Percentiles rank a stretch among this genome's conserved stretches.
These are phyloP conservation scores for Candida lessepsii DNA, from an alignment of 805 yeast genomes.

Conservation along the genomic window DNA sequence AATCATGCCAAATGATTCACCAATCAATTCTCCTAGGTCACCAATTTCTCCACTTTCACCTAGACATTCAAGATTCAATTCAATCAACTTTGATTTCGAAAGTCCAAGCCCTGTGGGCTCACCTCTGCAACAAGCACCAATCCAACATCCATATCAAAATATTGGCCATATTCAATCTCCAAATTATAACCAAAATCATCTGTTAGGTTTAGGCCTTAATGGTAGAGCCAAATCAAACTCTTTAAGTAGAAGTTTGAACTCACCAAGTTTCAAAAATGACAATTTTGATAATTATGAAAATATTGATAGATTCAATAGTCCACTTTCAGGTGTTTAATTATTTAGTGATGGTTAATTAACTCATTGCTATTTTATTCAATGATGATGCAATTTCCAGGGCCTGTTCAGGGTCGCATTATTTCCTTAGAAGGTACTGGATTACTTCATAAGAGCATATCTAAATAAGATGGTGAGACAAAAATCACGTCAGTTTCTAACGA, in stretches of 20 bases:
- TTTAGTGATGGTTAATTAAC: no score
- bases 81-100: slow-evolving; percentile 4
- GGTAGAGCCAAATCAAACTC: slow-evolving; percentile 3
- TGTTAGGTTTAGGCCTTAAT: slow-evolving; percentile 1
- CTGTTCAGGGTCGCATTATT: no score
- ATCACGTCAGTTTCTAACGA: no score
- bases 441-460: no score
- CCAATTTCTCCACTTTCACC: slow-evolving; percentile 5
- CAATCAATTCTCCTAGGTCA: slow-evolving; percentile 1
- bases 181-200: slow-evolving; percentile 1
- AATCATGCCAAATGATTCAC: slow-evolving; percentile 1
- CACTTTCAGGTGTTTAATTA: no score
- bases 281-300: slow-evolving; percentile 11
- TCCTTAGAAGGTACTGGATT: no score
- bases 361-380: no score
- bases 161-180: slow-evolving; percentile 5
- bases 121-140: no score
- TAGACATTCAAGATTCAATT: slow-evolving; percentile 5
- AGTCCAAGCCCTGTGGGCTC: slow-evolving; percentile 4
- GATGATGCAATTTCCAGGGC: no score
- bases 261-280: slow-evolving; percentile 6
- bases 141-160: slow-evolving; percentile 4
- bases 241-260: not conserved
- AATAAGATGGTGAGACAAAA: not conserved
- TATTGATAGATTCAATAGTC: slow-evolving; percentile 7